Evolutionary conservation across 1,284 basidiomycete genomes (phyloP).

Genomic region (Mrakiaceae sp.): DNA sequence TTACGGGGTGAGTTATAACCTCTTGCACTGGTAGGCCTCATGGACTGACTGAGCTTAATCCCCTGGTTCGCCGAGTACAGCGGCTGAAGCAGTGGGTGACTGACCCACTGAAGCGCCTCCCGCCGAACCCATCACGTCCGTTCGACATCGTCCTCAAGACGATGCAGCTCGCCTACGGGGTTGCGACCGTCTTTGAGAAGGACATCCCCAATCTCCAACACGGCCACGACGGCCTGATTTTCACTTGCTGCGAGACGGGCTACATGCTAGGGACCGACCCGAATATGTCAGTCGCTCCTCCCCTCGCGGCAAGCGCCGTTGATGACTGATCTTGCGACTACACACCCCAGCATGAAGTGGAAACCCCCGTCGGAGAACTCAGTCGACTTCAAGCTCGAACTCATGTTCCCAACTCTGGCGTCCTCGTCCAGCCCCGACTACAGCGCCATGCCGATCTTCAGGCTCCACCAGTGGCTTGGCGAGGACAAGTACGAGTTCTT

Average conservation of each 20-base stretch:
- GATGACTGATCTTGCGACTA: background rate
- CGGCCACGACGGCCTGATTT: slow-evolving; percentile 92
- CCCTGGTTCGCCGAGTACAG: slow-evolving; percentile 37
- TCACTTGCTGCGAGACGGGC: slow-evolving; percentile 75
- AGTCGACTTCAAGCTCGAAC: slow-evolving; percentile 88
- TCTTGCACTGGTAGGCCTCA: background rate
- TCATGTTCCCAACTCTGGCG: slow-evolving; percentile 68
- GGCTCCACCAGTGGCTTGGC: slow-evolving; percentile 65
- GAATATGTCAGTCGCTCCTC: slow-evolving; percentile 57
- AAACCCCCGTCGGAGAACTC: slow-evolving; percentile 97
- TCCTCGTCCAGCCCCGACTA: slow-evolving; percentile 54
- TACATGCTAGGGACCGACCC: slow-evolving; percentile 84
- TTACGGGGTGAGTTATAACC: slow-evolving; percentile 59
- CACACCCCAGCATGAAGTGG: slow-evolving; percentile 72
- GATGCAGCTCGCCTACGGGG: slow-evolving; percentile 78
- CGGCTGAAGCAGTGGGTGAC: slow-evolving; percentile 72
- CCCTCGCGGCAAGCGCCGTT: background rate
- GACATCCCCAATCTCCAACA: slow-evolving; percentile 84
- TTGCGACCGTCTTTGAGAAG: slow-evolving; percentile 69
- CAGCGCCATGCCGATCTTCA: slow-evolving; percentile 72
- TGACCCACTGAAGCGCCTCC: slow-evolving; percentile 53
- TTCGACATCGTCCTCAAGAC: slow-evolving; percentile 62
- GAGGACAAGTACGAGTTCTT: slow-evolving; percentile 62
- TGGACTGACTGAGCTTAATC: background rate
- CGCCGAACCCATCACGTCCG: slow-evolving; percentile 29